Base-by-base conservation (phyloP, 352 stramenopile species). In the Pilasporangium apinafurcum region DNA sequence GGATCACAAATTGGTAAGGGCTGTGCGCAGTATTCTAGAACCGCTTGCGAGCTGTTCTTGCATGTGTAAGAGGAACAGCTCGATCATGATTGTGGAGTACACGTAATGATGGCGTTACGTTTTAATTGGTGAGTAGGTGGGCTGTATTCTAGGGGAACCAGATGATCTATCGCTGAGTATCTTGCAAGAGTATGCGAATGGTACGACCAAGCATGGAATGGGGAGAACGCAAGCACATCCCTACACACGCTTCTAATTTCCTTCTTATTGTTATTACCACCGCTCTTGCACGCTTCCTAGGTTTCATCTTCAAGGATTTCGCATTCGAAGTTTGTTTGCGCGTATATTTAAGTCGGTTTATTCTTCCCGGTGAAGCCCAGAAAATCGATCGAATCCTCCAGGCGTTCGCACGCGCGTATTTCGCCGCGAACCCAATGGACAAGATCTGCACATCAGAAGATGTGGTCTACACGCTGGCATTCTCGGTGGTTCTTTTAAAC, bases 341-440 rank as follows among this genome's bases (percentile, higher is more conserved):
- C 10, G 62, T 87, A n/a, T 92, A 76, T 37, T 63, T 92, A 3
- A 67, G 71, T 26, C 68, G 72, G 27, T 89, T 92, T 39, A 62
- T 75, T 40, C 48, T 89, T 36, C 76, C 76, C 4, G 62, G 68
- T 35, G 79, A 92, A 56, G 79, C 79, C 25, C 79, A 92, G 56
- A 89, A 92, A 48, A 92, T 92, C 35, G 79, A 92, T 56, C 71
- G 79, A n/a, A 83, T 92, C 44, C 56, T 92, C 3, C 71, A 92
- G 35, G 79, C 79, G 6, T 89, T 92, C 28, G 74, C 76, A 16
- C 78, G 68, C 22, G 64, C 79, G 6, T 92, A 80, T 36, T 83
- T 74, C 40, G 25, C 36, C 1, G 70, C 65, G 20, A 89, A 92
- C 37, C 65, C 68, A 9, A 33, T 52, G 43, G 76, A 68, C 45